Base-by-base conservation (phyloP, 202 grass and related monocot genomes). In the Elaeis oleifera region DNA sequence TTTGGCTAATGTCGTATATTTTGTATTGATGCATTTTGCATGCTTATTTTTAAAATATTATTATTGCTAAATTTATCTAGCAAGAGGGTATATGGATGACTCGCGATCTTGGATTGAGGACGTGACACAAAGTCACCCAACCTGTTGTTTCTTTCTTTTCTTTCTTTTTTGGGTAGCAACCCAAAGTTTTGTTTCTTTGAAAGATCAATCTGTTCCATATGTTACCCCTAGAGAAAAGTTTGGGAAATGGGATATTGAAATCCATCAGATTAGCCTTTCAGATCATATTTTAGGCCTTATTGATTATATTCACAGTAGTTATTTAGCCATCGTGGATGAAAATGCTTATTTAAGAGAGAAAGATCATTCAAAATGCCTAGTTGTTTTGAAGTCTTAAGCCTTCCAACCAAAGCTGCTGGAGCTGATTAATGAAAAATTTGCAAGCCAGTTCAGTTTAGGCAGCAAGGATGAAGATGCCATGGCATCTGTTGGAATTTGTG, bases 401-500 rank as follows among this genome's bases (percentile, higher is more conserved):
- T 90, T 80, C 83, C 87, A 56, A 77, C 58, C 79, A 85, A 68
- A 80, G 29, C 79, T 85, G 65, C 65, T 85, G 76, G 73, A 79
- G 50, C 58, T 85, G 28, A 85, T 90, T 80, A 74, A 59, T 27
- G 61, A 62, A 60, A 79, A 83, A 76, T 50, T 53, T 74, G 58
- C 65, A 61, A 77, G 64, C 21, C 48, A 28, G 19, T 52, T 36
- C 24, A 49, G 69, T 74, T 60, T n/a, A 82, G 36, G 44, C 28
- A 67, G 71, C 18, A 59, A 62, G 73, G 1, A 71, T 17, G 68
- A 79, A 72, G 76, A 80, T 65, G 65, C 67, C 52, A 71, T 77
- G 76, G 79, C 62, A 53, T 73, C 78, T 60, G 68, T 80, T 64
- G 65, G 71, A 68, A 22, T 90, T 4, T 90, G 83, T 80, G 82